A percentile compares a stretch with the other conserved stretches of the same genome.
These are phyloP conservation scores for Chytriomyces confervae DNA, from an alignment of 192 early-diverging fungal species.

Conservation along the genomic window DNA sequence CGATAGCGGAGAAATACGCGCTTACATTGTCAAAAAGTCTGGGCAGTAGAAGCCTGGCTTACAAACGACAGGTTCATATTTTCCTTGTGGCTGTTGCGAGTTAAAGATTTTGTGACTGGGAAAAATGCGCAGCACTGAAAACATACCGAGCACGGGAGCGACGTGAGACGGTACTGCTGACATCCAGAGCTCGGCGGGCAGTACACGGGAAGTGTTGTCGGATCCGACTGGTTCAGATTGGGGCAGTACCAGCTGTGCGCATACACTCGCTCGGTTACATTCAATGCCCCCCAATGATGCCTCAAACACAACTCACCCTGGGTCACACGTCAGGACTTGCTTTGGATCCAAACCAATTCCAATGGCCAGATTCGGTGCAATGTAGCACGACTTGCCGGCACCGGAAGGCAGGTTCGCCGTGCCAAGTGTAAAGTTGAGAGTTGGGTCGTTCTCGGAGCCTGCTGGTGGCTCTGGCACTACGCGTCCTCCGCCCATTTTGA, in stretches of 20 bases:
- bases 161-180: conserved; percentile 22
- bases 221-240: conserved; percentile 34
- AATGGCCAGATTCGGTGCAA: conserved; percentile 24
- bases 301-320: conserved; percentile 25
- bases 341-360: conserved; percentile 35
- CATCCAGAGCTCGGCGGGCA: conserved; percentile 46
- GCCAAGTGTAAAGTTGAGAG: conserved; percentile 30
- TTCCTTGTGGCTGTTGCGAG: conserved; percentile 40
- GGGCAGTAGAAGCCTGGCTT: conserved; percentile 51
- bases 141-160: conserved; percentile 38
- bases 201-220: conserved; percentile 36
- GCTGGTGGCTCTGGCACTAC: conserved; percentile 27
- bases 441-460: conserved; percentile 36
- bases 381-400: conserved; percentile 40
- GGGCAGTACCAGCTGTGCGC: conserved; percentile 45
- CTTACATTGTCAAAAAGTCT: conserved; percentile 38
- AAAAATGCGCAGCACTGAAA: conserved; percentile 1
- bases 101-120: background rate
- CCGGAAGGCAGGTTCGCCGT: conserved; percentile 26
- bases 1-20: background rate
- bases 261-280: background rate
- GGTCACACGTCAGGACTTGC: conserved; percentile 38
- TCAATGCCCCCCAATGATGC: background rate
- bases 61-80: conserved; percentile 50
- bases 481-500: conserved; percentile 34